A percentile compares a stretch with the other conserved stretches of the same genome.
Conservation (phyloP, 805 yeast genomes). For the Pichia californica region DNA sequence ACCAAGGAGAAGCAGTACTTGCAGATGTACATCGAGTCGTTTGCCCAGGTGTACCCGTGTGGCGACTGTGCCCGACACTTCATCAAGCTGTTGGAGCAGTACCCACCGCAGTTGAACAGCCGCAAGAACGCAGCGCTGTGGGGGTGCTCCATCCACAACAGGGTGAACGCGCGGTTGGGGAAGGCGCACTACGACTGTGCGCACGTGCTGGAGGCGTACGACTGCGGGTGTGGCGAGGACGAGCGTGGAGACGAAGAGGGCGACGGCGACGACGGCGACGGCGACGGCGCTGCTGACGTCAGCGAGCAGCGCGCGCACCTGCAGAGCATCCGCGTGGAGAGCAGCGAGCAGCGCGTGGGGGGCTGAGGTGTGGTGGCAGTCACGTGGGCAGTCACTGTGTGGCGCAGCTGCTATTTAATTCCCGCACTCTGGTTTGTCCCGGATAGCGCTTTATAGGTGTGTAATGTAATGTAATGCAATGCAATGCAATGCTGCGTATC, state of each 20-base stretch:
- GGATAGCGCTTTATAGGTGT: too few species aligned
- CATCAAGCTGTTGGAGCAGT: conserved; percentile 54
- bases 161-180: conserved; percentile 66
- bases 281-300: too few species aligned
- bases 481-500: too few species aligned
- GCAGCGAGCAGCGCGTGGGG: conserved; percentile 29
- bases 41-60: conserved; percentile 93
- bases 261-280: conserved; percentile 12
- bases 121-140: conserved; percentile 83
- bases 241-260: conserved; percentile 31
- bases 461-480: too few species aligned
- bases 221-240: conserved; percentile 89
- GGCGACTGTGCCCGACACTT: conserved; percentile 96
- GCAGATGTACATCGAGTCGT: conserved; percentile 55
- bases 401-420: background rate
- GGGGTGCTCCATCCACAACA: conserved; percentile 93
- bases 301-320: too few species aligned
- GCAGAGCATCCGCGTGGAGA: conserved; percentile 40
- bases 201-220: conserved; percentile 80
- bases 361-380: conserved; percentile 17
- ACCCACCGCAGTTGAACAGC: conserved; percentile 78
- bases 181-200: conserved; percentile 81
- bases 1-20: conserved; percentile 57
- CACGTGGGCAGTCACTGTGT: background rate
- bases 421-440: background rate